Percentiles rank a stretch among this genome's conserved stretches.
phyloP scores from a whole-genome alignment of 345 rosid species.

The Kernera saxatilis region DNA sequence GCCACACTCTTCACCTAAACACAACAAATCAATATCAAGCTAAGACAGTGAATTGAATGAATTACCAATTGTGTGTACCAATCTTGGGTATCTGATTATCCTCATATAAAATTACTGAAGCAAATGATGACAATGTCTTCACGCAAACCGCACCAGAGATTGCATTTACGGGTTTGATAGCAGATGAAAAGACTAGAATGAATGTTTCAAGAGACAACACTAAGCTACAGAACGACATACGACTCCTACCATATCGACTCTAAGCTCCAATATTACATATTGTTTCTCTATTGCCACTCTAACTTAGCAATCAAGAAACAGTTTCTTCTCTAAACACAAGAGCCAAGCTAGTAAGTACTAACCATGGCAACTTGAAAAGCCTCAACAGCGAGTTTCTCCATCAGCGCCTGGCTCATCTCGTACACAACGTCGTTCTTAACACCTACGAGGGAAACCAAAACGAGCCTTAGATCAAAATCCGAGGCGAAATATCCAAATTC shows the following conservation, averaged over 20 bases:
- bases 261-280: not conserved
- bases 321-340: slow-evolving; percentile 1
- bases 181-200: not conserved
- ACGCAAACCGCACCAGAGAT: not conserved
- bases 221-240: not conserved
- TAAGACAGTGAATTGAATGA: not conserved
- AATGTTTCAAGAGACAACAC: not conserved
- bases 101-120: not conserved
- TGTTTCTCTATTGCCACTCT: not conserved
- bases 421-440: slow-evolving; percentile 54
- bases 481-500: not conserved
- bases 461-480: not conserved
- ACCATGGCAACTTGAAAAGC: slow-evolving; percentile 78
- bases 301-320: slow-evolving; percentile 17
- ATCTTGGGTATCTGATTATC: not conserved
- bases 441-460: slow-evolving; percentile 10
- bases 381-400: slow-evolving; percentile 82
- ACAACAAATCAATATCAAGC: not conserved
- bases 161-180: not conserved
- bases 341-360: too few species aligned
- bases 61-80: not conserved
- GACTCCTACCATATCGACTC: not conserved
- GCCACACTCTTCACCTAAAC: slow-evolving; percentile 58
- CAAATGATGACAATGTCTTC: not conserved
- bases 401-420: slow-evolving; percentile 51